phyloP scores from a whole-genome alignment of 2,329 filamentous ascomycete genomes.

The Colletotrichum karsti region DNA sequence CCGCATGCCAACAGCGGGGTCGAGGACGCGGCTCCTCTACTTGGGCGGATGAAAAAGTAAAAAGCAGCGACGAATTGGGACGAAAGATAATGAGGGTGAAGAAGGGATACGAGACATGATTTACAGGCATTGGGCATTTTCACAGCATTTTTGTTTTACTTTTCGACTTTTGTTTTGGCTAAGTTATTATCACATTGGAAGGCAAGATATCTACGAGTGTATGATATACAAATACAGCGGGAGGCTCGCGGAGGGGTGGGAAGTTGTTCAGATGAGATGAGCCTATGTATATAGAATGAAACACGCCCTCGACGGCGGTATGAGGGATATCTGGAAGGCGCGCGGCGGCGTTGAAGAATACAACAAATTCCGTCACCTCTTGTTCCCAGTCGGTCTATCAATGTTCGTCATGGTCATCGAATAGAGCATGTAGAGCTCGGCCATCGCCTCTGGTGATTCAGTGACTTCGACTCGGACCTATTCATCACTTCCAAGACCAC shows the following conservation, averaged over 20 bases:
- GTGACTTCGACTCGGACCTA: too few species aligned
- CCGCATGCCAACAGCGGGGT: too few species aligned
- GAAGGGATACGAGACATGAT: slow-evolving; percentile 15
- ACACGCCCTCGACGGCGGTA: not conserved
- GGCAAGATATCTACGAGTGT: slow-evolving; percentile 21
- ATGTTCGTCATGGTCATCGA: too few species aligned
- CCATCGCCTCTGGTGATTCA: too few species aligned
- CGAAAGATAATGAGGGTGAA: slow-evolving; percentile 19
- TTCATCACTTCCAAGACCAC: too few species aligned
- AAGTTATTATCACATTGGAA: not conserved
- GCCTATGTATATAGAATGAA: not conserved
- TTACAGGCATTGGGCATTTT: slow-evolving; percentile 15
- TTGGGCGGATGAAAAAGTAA: not conserved
- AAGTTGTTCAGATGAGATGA: not conserved
- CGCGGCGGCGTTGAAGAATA: not conserved
- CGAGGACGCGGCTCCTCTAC: not conserved
- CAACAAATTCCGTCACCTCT: too few species aligned
- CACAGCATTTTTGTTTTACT: not conserved
- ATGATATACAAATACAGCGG: slow-evolving; percentile 1
- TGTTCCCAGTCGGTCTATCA: too few species aligned
- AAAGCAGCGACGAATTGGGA: not conserved
- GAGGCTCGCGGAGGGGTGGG: not conserved
- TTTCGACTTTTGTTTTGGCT: not conserved
- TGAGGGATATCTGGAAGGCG: too few species aligned
- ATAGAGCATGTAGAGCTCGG: too few species aligned